A percentile compares a stretch with the other conserved stretches of the same genome.
Evolutionary conservation across 768 basidiomycete species (phyloP).

Genomic region (Lactarius sp.): DNA sequence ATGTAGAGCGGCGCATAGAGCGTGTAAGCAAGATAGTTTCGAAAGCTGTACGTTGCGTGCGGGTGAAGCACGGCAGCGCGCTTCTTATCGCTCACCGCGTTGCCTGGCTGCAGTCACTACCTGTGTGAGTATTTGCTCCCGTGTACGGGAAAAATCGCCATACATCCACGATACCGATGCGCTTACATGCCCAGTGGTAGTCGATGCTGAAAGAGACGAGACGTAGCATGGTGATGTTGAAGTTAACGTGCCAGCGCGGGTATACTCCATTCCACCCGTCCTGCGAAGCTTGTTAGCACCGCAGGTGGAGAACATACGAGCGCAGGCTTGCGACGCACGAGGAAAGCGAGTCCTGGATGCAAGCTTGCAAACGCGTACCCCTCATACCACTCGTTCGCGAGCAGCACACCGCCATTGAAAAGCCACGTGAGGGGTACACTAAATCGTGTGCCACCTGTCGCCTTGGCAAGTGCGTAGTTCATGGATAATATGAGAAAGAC

Average conservation of each 20-base stretch:
- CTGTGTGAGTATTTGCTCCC: not conserved
- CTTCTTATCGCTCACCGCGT: constrained; percentile 49
- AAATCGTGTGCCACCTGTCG: constrained; percentile 38
- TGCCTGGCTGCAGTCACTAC: constrained; percentile 24
- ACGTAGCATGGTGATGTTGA: constrained; percentile 95
- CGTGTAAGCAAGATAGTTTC: constrained; percentile 77
- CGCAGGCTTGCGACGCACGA: constrained; percentile 47
- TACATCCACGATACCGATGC: constrained; percentile 41
- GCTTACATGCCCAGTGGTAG: constrained; percentile 73
- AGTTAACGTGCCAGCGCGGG: constrained; percentile 88
- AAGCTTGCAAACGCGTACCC: constrained; percentile 69
- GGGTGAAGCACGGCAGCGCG: constrained; percentile 54
- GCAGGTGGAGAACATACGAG: not conserved
- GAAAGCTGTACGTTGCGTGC: constrained; percentile 54
- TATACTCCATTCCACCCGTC: constrained; percentile 69
- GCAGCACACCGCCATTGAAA: constrained; percentile 70
- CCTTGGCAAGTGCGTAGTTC: constrained; percentile 65
- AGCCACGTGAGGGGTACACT: constrained; percentile 63
- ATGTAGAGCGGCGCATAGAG: constrained; percentile 94
- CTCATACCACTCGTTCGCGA: constrained; percentile 65
- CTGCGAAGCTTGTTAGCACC: constrained; percentile 34
- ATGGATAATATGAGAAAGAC: constrained; percentile 61
- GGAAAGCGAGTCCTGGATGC: constrained; percentile 45
- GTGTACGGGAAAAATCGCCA: not conserved
- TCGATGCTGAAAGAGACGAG: constrained; percentile 93